Conservation (phyloP, 2,329 filamentous ascomycete species). For the Penicillium sp. region DNA sequence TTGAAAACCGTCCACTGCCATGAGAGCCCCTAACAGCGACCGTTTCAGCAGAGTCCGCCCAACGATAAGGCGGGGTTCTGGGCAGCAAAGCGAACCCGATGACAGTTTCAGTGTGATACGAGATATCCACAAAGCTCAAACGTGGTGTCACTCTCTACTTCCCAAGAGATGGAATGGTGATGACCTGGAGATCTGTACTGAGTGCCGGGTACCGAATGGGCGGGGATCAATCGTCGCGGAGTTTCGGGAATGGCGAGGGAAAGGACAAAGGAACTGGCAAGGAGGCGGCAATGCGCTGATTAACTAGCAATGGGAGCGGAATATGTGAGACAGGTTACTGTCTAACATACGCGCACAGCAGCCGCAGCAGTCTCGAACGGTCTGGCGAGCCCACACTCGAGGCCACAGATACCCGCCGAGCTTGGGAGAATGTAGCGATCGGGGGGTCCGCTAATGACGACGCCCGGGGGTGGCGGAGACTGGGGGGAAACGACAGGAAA, state of each 20-base stretch:
- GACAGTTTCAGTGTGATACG: not conserved
- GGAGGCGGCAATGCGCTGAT: not conserved
- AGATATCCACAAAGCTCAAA: not conserved
- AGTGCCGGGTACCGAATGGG: not conserved
- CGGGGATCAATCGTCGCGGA: not conserved
- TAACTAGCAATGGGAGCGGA: not conserved
- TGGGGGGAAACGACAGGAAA: not conserved
- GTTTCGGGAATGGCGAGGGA: not conserved
- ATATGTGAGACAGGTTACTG: constrained; percentile 5
- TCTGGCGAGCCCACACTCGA: constrained; percentile 17
- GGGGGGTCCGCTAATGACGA: constrained; percentile 1
- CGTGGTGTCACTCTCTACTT: not conserved
- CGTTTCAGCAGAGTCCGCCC: constrained; percentile 2
- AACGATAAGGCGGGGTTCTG: not conserved
- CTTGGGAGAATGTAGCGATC: constrained; percentile 4
- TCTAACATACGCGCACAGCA: constrained; percentile 8
- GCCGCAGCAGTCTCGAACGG: constrained; percentile 12
- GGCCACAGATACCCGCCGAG: constrained; percentile 17
- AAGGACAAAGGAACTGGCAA: not conserved
- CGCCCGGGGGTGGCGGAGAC: not conserved
- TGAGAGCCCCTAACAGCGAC: constrained; percentile 18
- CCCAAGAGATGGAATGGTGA: not conserved
- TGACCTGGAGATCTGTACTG: not conserved
- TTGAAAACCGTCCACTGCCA: constrained; percentile 33
- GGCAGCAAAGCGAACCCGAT: not conserved